Evolutionary conservation across 805 yeast genomes (phyloP), one percentile per base, ranked within the genome.

Genomic region (Spencermartinsiella europaea): DNA sequence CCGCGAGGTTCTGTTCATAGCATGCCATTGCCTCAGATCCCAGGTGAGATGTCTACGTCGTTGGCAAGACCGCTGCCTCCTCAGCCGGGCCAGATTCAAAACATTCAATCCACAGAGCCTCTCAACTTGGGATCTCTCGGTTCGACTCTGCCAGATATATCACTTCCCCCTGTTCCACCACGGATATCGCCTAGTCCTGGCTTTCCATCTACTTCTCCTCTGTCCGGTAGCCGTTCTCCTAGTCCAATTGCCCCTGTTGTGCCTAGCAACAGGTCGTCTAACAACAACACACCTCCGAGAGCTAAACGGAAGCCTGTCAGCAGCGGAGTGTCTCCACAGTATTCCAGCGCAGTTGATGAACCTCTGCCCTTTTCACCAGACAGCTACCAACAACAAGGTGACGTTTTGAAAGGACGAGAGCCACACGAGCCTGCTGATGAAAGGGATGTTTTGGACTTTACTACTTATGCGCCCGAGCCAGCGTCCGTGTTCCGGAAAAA

Each of bases 391-490:
- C 8, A 41, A 12, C 15, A 21, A 19, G 10, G 7, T 15, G 10
- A 34, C 35, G 40, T 42, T 15, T n/a, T 19, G 38, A 45, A 34
- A 16, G 27, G 27, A 14, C 27, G 34, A 3, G 33, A 35, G 7
- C 38, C 31, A 5, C 43, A 43, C 17, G 21, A 17, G 12, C 41
- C 33, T 5, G 20, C 15, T 10, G 25, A 21, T n/a, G 19, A 33
- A 1, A 53, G 46, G 31, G 58, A 50, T 14, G 28, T 53, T 8
- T 48, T 57, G 17, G 56, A 52, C 27, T 45, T 42, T n/a, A 28
- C 47, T 1, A 51, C 57, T 0, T 58, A 57, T 38, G 61, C 61
- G 2, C 61, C 61, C 1, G 62, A 56, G 40, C 62, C 62, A 2
- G 51, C 46, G 14, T 40, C 39, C 12, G 51, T 47, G 14, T 40